Base-by-base conservation (phyloP, 2,329 filamentous ascomycete genomes). In the Torrubiellomyces zombiae region DNA sequence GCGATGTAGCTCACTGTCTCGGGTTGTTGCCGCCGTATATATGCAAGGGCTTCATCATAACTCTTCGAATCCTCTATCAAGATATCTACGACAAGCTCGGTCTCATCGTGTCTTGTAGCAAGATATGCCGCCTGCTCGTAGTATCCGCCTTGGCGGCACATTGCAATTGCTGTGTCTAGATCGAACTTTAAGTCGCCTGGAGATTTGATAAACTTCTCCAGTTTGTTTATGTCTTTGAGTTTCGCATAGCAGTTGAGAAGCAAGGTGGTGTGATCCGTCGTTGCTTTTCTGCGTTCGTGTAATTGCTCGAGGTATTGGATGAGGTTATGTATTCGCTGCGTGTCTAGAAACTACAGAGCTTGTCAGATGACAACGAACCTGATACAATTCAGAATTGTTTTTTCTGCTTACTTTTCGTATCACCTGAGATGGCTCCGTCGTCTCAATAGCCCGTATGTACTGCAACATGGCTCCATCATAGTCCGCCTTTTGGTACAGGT, bases 401-500 rank as follows among this genome's bases (percentile, higher is more conserved):
- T n/a, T n/a, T n/a, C 9, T 7, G 11, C 39, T 25, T 43, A 79
- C 77, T 58, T 93, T 94, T 39, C 86, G 69, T 42, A 95, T 94
- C 23, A 95, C 82, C 43, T 94, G 86, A 2, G 86, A 94, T 6
- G 86, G 86, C 41, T 95, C 86, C 0, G 86, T 95, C 30, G 81
- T 89, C 44, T 94, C 85, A 31, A 98, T 94, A 0, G 91, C 86
- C 38, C 82, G 78, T 33, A 98, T 72, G 44, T 98, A 98, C 48
- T 95, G 89, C 40, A 91, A 77, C 91, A 98, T 98, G n/a, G 91
- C 85, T 6, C 80, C 89, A 43, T 98, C 89, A 43, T 86, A 98
- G 43, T 94, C 85, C 4, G 79, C 82, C 42, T 92, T 93, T 36
- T 91, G 81, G 42, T 98, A 95, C 4, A 95, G 53, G 41, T 86